These are phyloP conservation scores for Dictyostelium discoideum DNA, from an alignment of 78 protist genomes.

Conservation along the genomic window DNA sequence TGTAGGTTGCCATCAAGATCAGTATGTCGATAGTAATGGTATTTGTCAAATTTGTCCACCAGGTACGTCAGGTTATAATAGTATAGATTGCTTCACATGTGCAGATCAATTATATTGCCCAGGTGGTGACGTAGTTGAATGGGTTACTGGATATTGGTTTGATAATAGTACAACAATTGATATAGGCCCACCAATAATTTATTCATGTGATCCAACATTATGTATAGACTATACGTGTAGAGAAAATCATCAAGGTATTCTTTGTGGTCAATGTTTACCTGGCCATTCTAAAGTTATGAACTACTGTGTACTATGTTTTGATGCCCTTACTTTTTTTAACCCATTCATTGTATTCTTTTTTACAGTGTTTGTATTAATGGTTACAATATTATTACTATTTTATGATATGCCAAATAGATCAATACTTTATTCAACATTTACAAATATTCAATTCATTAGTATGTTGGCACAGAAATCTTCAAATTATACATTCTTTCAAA, in stretches of 20 bases:
- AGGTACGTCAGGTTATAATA: neutral
- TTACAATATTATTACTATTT: neutral
- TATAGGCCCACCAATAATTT: neutral
- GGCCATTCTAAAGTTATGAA: neutral
- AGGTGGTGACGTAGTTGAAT: neutral
- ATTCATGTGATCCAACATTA: neutral
- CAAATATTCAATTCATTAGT: conserved; percentile 6
- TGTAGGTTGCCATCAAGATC: neutral
- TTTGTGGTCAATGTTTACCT: neutral
- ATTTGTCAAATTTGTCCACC: neutral
- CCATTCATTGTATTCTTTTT: neutral
- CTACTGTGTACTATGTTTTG: neutral
- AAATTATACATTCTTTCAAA: neutral
- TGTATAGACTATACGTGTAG: neutral
- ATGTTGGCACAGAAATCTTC: neutral
- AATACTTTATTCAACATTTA: neutral
- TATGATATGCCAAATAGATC: neutral
- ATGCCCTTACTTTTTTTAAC: neutral
- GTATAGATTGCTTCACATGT: neutral
- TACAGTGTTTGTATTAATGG: neutral
- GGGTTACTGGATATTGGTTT: neutral
- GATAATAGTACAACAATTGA: neutral
- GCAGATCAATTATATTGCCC: neutral
- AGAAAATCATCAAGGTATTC: neutral
- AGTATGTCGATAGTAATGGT: neutral